Conservation (phyloP, 73 alveolate species). For the Symbiodinium pilosum region DNA sequence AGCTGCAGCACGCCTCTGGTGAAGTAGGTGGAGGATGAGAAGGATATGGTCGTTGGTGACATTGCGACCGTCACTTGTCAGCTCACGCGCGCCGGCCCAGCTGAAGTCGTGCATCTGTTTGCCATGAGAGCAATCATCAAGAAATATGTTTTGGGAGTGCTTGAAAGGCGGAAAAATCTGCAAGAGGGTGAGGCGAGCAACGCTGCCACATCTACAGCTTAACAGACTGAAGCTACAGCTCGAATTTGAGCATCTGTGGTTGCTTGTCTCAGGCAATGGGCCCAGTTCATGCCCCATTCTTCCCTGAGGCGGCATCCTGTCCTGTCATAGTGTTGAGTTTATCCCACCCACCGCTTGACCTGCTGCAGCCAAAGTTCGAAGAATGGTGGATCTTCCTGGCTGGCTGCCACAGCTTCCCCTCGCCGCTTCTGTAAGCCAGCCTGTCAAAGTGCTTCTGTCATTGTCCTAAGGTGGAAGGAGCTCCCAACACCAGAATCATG, state of each 20-base stretch:
- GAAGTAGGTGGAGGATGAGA: conserved; percentile 71
- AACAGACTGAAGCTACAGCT: not conserved
- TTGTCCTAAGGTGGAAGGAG: conserved; percentile 61
- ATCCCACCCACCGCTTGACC: not conserved
- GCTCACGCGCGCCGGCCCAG: conserved; percentile 6
- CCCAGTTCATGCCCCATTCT: conserved; percentile 89
- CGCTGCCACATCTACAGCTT: not conserved
- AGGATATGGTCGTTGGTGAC: conserved; percentile 92
- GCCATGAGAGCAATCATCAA: not conserved
- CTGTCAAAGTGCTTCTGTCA: not conserved
- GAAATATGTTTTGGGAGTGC: not conserved
- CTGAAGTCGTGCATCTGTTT: not conserved
- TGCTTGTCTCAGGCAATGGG: no score
- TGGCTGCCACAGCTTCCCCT: not conserved
- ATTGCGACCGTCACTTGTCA: conserved; percentile 85
- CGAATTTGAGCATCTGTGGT: no score
- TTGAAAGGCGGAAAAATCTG: conserved; percentile 57
- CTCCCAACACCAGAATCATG: conserved; percentile 65
- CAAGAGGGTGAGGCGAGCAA: conserved; percentile 75
- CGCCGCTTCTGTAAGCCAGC: no score
- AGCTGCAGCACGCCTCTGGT: not conserved
- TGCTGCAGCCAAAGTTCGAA: conserved; percentile 67
- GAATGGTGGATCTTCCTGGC: conserved; percentile 91
- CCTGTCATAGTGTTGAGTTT: not conserved
- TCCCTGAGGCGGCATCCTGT: conserved; percentile 34